These are phyloP conservation scores for Alternaria ventricosa DNA, from an alignment of 2,329 filamentous ascomycete genomes.

Conservation along the genomic window DNA sequence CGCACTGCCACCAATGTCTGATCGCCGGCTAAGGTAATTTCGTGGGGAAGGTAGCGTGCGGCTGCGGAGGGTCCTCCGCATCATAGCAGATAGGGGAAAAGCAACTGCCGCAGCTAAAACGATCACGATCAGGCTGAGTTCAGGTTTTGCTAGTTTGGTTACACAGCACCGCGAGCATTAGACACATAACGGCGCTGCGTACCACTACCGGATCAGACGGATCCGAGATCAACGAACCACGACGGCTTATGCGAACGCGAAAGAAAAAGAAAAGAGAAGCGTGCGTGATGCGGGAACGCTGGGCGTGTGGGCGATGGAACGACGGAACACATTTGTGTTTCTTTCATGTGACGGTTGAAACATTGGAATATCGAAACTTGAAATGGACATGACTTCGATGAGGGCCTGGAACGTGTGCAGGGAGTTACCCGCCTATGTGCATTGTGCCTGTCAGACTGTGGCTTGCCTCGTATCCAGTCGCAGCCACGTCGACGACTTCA, in stretches of 20 bases:
- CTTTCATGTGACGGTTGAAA: background rate
- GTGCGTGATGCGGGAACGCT: background rate
- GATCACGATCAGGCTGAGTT: background rate
- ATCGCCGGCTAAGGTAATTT: background rate
- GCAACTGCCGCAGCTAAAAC: background rate
- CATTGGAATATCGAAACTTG: background rate
- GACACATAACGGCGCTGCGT: constrained; percentile 2
- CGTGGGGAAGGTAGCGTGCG: background rate
- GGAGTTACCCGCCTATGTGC: background rate
- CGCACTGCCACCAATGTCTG: background rate
- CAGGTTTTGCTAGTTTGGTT: background rate
- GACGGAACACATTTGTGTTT: background rate
- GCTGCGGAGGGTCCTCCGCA: background rate
- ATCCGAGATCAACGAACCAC: background rate
- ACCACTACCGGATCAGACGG: background rate
- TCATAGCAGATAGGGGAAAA: background rate
- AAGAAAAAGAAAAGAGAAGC: background rate
- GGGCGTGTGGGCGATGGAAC: background rate
- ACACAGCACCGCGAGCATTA: background rate
- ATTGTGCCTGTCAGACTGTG: constrained; percentile 1
- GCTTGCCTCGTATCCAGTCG: background rate
- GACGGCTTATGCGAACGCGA: background rate
- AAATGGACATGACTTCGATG: background rate
- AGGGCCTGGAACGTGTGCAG: background rate
- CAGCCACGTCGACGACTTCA: background rate